A percentile compares a stretch with the other conserved stretches of the same genome.
These are phyloP conservation scores for Solioccasus polychromus DNA, from an alignment of 768 basidiomycete genomes.

Conservation along the genomic window DNA sequence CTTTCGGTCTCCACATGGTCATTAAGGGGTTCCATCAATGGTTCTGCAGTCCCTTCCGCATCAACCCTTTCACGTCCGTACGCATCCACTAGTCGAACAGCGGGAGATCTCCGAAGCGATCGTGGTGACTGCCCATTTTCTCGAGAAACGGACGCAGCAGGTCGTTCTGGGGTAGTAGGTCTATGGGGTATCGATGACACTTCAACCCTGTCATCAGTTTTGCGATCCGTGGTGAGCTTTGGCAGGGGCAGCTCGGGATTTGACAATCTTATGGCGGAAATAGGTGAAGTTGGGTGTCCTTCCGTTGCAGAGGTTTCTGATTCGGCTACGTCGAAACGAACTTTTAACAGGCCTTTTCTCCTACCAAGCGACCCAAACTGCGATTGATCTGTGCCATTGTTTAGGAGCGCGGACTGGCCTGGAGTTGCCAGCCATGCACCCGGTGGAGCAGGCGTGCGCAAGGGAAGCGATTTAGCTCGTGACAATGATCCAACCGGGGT, in stretches of 20 bases:
- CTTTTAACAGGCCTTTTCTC: conserved; percentile 62
- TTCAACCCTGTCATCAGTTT: conserved; percentile 8
- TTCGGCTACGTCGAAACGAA: conserved; percentile 61
- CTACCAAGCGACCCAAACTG: conserved; percentile 34
- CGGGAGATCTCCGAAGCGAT: conserved; percentile 45
- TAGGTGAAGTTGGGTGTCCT: conserved; percentile 23
- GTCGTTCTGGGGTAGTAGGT: conserved; percentile 22
- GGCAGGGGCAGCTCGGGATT: conserved; percentile 20
- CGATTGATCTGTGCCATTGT: conserved; percentile 22
- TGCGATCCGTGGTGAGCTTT: background rate
- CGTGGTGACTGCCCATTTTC: conserved; percentile 27
- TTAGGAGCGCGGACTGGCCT: conserved; percentile 26
- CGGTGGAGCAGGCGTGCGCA: conserved; percentile 64
- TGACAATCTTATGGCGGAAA: conserved; percentile 25
- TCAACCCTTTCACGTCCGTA: conserved; percentile 52
- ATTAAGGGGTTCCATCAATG: conserved; percentile 3
- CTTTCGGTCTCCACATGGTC: conserved; percentile 18
- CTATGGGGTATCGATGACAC: conserved; percentile 5
- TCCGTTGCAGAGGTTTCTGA: conserved; percentile 32
- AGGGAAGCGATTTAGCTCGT: conserved; percentile 43
- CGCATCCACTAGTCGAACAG: conserved; percentile 67
- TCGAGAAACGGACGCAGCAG: conserved; percentile 25
- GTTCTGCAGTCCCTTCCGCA: conserved; percentile 6
- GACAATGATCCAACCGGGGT: conserved; percentile 53
- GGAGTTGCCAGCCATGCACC: conserved; percentile 69